Base-by-base conservation (phyloP, 2,329 filamentous ascomycete genomes). In the Sclerotinia minor region DNA sequence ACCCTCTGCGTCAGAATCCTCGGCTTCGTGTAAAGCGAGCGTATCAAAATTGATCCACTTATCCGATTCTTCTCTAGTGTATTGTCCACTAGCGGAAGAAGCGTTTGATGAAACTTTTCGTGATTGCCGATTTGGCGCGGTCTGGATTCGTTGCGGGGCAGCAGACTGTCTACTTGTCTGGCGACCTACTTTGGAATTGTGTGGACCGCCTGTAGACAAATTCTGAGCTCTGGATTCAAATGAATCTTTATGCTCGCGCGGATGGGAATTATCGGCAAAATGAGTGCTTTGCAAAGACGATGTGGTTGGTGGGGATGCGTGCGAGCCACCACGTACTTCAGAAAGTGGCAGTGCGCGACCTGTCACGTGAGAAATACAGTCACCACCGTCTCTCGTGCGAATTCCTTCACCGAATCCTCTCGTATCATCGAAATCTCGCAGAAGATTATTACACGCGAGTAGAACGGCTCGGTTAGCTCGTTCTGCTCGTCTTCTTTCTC, bases 11-110 rank as follows among this genome's bases (percentile, higher is more conserved):
- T 50, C 59, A 50, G 45, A 21, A 8, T 50, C 32, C 26, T 50
- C 45, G 7, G 21, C n/a, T 38, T 41, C 24, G 32, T 24, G n/a
- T 32, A 45, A 41, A 45, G 32, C 21, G 35, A 50, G 45, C 1
- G 59, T 63, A 63, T 63, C 45, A 15, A n/a, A 63, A 63, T 41
- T 63, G 45, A 63, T 63, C 59, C 59, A 63, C 29, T 63, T 38
- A 9, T 38, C 24, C 5, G 59, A 26, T 50, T 50, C 45, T 50
- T 63, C 59, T 17, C 17, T 41, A 13, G 32, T 21, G 24, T 21
- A 38, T 26, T 50, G 59, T 41, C n/a, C 50, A 38, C 59, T 5
- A n/a, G 24, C 19, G 7, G 32, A 50, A 50, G 21, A 35, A 21
- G n/a, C 17, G n/a, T 44, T 3, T 15, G 59, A 63, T 21, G 45